These are phyloP conservation scores for Jacaranda mimosifolia DNA, from an alignment of 257 asterid species.

Conservation along the genomic window DNA sequence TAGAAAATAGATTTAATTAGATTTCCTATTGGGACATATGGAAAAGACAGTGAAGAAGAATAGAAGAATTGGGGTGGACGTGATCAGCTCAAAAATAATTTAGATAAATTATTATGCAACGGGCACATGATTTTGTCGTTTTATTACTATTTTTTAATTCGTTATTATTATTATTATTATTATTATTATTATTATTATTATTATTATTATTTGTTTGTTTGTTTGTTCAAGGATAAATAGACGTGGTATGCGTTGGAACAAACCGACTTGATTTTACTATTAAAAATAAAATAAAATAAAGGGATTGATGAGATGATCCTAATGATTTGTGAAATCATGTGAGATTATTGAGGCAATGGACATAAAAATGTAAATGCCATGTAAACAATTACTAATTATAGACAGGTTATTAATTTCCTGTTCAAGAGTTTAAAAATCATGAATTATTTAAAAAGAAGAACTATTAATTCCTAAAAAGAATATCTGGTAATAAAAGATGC, in stretches of 20 bases:
- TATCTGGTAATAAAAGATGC: not conserved
- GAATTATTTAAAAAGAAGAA: too few relatives aligned
- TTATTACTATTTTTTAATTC: not conserved
- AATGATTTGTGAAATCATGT: not conserved
- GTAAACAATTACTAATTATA: not conserved
- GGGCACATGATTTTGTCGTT: slow-evolving; percentile 45
- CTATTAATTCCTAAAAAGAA: too few relatives aligned
- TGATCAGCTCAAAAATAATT: slow-evolving; percentile 33
- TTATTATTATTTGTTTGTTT: not conserved
- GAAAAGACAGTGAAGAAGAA: slow-evolving; percentile 32
- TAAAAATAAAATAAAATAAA: too few relatives aligned
- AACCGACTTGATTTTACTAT: not conserved
- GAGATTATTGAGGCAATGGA: not conserved
- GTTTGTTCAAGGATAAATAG: not conserved
- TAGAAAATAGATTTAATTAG: not conserved
- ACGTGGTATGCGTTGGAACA: not conserved
- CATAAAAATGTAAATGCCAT: not conserved
- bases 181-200: too few relatives aligned
- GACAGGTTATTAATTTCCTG: too few relatives aligned
- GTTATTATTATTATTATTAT: too few relatives aligned
- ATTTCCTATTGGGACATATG: not conserved
- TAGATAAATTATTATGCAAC: slow-evolving; percentile 33
- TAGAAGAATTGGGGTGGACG: slow-evolving; percentile 27
- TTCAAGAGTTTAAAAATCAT: too few relatives aligned
- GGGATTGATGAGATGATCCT: not conserved